Percentiles rank a stretch among this genome's conserved stretches.
These are phyloP conservation scores for Aristolochia fimbriata DNA, from an alignment of 164 flowering plant genomes.

Conservation along the genomic window DNA sequence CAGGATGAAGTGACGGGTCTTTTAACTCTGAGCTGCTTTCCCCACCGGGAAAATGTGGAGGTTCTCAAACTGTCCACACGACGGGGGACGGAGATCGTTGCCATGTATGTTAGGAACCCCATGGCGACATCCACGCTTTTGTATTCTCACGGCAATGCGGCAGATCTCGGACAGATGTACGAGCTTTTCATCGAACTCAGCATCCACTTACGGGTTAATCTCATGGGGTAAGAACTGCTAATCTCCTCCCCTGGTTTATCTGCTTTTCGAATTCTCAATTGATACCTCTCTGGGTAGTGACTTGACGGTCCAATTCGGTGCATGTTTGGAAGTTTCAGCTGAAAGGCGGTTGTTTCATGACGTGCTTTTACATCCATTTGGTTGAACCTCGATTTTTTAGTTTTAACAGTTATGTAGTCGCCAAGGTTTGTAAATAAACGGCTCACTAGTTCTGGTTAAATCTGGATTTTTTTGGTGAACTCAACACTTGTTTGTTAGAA, in stretches of 20 bases:
- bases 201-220: slow-evolving; percentile 77
- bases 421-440: no score
- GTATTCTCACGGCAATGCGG: slow-evolving; percentile 95
- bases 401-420: no score
- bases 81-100: slow-evolving; percentile 70
- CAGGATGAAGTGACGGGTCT: slow-evolving; percentile 54
- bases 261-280: not conserved
- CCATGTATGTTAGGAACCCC: slow-evolving; percentile 66
- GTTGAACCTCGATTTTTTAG: no score
- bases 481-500: no score
- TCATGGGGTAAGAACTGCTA: slow-evolving; percentile 55
- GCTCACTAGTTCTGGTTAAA: no score
- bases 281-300: not conserved
- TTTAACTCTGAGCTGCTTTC: slow-evolving; percentile 44
- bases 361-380: no score
- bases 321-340: no score
- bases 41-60: slow-evolving; percentile 88
- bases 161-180: slow-evolving; percentile 95
- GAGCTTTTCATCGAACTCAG: slow-evolving; percentile 87
- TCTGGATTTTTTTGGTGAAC: no score
- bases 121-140: slow-evolving; percentile 82
- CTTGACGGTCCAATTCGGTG: not conserved
- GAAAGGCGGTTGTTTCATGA: no score
- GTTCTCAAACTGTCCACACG: slow-evolving; percentile 56
- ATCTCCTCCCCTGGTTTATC: not conserved